Conservation (phyloP, 1,139 yeast species). For the Geotrichum candidum region DNA sequence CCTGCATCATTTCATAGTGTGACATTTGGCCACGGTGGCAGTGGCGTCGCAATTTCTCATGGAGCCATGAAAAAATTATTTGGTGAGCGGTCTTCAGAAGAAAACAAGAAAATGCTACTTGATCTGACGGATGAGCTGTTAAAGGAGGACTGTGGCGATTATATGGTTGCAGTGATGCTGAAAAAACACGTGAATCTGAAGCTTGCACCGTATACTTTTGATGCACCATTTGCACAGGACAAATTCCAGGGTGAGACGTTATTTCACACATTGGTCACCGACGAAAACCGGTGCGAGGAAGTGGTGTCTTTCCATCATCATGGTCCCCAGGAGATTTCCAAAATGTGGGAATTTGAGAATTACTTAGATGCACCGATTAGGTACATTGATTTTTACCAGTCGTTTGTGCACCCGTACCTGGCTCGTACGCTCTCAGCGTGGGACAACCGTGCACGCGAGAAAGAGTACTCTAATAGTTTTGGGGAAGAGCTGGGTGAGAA, state of each 20-base stretch:
- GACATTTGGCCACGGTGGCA: conserved; percentile 38
- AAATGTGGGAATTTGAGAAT: conserved; percentile 35
- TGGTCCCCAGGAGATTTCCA: conserved; percentile 32
- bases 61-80: conserved; percentile 31
- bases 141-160: conserved; percentile 32
- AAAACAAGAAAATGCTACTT: conserved; percentile 24
- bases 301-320: conserved; percentile 35
- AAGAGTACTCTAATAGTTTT: conserved; percentile 14
- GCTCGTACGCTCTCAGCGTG: conserved; percentile 26
- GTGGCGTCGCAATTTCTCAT: conserved; percentile 35
- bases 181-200: conserved; percentile 21
- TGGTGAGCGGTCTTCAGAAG: conserved; percentile 24
- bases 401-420: conserved; percentile 33
- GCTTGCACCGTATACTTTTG: conserved; percentile 21
- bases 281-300: conserved; percentile 32
- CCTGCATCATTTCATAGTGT: conserved; percentile 22
- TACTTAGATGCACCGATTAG: conserved; percentile 27
- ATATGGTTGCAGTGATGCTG: conserved; percentile 31
- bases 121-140: conserved; percentile 15
- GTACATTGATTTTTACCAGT: conserved; percentile 32
- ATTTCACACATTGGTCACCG: conserved; percentile 21
- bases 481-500: conserved; percentile 14
- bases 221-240: conserved; percentile 21
- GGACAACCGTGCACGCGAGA: conserved; percentile 25
- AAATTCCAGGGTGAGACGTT: conserved; percentile 34